Evolutionary conservation across 2,329 filamentous ascomycete genomes (phyloP).

Genomic region (Fusarium circinatum): DNA sequence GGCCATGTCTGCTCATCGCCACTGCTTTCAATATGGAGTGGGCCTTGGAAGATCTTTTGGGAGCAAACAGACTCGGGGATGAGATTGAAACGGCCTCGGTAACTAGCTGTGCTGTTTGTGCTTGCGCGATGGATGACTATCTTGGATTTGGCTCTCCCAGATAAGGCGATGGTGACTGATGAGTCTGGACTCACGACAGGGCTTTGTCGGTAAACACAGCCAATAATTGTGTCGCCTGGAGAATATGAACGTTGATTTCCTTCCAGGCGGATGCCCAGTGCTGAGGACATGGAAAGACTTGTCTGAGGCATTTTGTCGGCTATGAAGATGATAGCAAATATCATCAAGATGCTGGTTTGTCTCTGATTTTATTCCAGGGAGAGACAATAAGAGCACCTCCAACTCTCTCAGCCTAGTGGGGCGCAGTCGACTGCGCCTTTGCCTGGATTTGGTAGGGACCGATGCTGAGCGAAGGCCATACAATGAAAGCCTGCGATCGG

Average conservation of each 20-base stretch:
- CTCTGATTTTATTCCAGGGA: neutral
- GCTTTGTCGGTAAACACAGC: constrained; percentile 37
- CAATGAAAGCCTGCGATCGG: neutral
- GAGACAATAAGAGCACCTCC: neutral
- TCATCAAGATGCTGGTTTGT: neutral
- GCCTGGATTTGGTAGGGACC: neutral
- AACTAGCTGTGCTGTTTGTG: too few relatives aligned
- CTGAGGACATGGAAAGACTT: neutral
- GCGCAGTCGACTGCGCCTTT: neutral
- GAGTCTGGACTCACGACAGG: constrained; percentile 42
- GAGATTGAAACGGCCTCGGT: constrained; percentile 23
- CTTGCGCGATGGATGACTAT: constrained; percentile 11
- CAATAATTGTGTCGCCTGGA: constrained; percentile 45
- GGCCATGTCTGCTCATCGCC: constrained; percentile 40
- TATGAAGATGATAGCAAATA: neutral
- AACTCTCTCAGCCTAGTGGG: neutral
- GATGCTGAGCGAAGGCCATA: neutral
- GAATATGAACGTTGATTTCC: neutral
- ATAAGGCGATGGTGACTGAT: constrained; percentile 34
- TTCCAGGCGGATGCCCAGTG: constrained; percentile 28
- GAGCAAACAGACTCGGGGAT: constrained; percentile 19
- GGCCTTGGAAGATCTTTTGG: constrained; percentile 38
- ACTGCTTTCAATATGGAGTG: constrained; percentile 38
- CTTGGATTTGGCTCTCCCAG: constrained; percentile 45
- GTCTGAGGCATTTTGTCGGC: constrained; percentile 12